Evolutionary conservation across 768 basidiomycete species (phyloP).

Genomic region (Dictyophora rubrovolvata): DNA sequence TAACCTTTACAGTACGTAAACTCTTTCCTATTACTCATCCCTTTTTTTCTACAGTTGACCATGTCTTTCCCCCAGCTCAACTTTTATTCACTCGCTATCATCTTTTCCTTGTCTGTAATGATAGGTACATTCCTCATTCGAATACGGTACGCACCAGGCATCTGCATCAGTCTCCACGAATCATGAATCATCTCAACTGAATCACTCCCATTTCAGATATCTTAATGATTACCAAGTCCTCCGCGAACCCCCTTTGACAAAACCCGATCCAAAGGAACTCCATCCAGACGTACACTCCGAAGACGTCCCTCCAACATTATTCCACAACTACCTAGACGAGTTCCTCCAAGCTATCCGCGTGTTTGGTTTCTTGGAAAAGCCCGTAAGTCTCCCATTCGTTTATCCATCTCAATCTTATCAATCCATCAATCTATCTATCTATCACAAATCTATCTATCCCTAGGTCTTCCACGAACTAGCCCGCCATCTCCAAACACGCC

Average conservation of each 20-base stretch:
- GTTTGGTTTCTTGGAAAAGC: constrained; percentile 96
- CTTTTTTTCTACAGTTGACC: constrained; percentile 5
- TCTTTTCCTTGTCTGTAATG: constrained; percentile 58
- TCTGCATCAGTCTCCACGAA: constrained; percentile 27
- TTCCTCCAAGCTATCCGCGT: constrained; percentile 94
- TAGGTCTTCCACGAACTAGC: constrained; percentile 97
- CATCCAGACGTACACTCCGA: constrained; percentile 83
- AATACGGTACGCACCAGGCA: constrained; percentile 15
- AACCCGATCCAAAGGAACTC: constrained; percentile 75
- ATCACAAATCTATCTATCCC: background rate
- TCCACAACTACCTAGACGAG: constrained; percentile 96
- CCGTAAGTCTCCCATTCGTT: constrained; percentile 40
- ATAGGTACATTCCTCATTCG: constrained; percentile 79
- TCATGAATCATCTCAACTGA: constrained; percentile 25
- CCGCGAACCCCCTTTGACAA: constrained; percentile 72
- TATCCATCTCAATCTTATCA: background rate
- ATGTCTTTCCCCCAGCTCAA: constrained; percentile 48
- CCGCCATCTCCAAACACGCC: constrained; percentile 86
- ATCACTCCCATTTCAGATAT: constrained; percentile 39
- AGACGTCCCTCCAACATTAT: constrained; percentile 57
- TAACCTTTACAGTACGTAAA: constrained; percentile 68
- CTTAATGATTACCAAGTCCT: constrained; percentile 67
- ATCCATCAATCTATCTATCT: background rate
- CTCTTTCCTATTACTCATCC: constrained; percentile 1
- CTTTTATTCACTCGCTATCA: constrained; percentile 80